Percentiles rank a stretch among this genome's conserved stretches.
Evolutionary conservation across 768 basidiomycete species (phyloP).

Genomic region (Pisolithus orientalis): DNA sequence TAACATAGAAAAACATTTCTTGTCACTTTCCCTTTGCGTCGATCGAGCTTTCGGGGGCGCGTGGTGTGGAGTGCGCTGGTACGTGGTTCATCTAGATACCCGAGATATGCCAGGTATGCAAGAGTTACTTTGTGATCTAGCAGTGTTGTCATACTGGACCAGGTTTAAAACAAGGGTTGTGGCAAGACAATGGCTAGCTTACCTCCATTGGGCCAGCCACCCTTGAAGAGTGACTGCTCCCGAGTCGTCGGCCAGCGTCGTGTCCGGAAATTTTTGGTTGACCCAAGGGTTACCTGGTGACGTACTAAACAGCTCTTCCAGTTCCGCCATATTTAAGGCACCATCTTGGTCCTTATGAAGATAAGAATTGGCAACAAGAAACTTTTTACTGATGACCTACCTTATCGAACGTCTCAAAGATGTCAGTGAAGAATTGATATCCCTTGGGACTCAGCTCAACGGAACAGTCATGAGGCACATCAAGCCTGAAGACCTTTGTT

Average conservation of each 20-base stretch:
- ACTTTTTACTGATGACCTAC: slow-evolving; percentile 27
- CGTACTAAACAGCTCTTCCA: slow-evolving; percentile 87
- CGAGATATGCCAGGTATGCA: slow-evolving; percentile 92
- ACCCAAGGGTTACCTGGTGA: slow-evolving; percentile 98
- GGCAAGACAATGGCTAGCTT: slow-evolving; percentile 1
- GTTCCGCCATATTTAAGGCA: slow-evolving; percentile 74
- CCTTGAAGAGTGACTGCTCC: slow-evolving; percentile 94
- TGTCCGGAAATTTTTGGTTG: slow-evolving; percentile 86
- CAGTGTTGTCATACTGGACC: slow-evolving; percentile 86
- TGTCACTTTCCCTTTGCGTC: slow-evolving; percentile 81
- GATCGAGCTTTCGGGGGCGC: slow-evolving; percentile 74
- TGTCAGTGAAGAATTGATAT: slow-evolving; percentile 95
- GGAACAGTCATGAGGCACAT: slow-evolving; percentile 89
- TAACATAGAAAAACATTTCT: slow-evolving; percentile 92
- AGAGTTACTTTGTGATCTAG: slow-evolving; percentile 90
- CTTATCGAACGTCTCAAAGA: slow-evolving; percentile 95
- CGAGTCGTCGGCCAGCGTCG: slow-evolving; percentile 77
- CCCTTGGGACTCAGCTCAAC: slow-evolving; percentile 93
- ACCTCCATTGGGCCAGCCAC: slow-evolving; percentile 99
- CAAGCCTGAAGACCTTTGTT: slow-evolving; percentile 53
- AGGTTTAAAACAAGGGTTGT: slow-evolving; percentile 1
- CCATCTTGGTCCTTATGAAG: slow-evolving; percentile 83
- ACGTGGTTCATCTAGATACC: slow-evolving; percentile 75
- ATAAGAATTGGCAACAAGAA: slow-evolving; percentile 1
- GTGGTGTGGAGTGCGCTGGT: slow-evolving; percentile 84